Percentiles rank a stretch among this genome's conserved stretches.
Conservation (phyloP, 1,284 basidiomycete genomes). For the Ustilago crameri region DNA sequence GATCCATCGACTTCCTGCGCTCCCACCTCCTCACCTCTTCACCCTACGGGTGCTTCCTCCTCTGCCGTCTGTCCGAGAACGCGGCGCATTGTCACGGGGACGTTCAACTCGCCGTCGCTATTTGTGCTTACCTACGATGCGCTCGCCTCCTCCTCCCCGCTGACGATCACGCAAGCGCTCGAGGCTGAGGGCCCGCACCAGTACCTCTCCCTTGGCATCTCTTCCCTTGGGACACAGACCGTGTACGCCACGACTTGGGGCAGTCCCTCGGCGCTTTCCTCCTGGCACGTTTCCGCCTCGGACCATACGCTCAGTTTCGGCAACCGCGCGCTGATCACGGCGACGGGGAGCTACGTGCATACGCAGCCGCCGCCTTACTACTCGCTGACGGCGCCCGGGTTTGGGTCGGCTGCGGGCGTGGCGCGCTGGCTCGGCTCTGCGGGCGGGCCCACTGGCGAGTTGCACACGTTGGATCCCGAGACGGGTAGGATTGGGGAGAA, state of each 20-base stretch:
- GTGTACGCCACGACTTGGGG: slow-evolving; percentile 64
- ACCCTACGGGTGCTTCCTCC: neutral
- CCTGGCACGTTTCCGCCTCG: slow-evolving; percentile 44
- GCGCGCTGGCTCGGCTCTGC: slow-evolving; percentile 46
- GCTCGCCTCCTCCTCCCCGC: slow-evolving; percentile 10
- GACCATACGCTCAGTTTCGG: slow-evolving; percentile 11
- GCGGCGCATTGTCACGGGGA: slow-evolving; percentile 52
- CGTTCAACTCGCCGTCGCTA: slow-evolving; percentile 56
- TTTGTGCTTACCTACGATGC: slow-evolving; percentile 54
- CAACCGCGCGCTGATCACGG: slow-evolving; percentile 29
- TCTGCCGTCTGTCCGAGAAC: slow-evolving; percentile 23
- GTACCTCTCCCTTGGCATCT: slow-evolving; percentile 47
- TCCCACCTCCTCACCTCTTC: neutral
- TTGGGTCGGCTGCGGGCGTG: slow-evolving; percentile 26
- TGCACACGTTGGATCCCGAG: slow-evolving; percentile 38
- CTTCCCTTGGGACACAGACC: slow-evolving; percentile 1
- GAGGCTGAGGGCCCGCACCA: slow-evolving; percentile 53
- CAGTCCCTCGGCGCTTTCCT: slow-evolving; percentile 22
- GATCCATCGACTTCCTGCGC: slow-evolving; percentile 17
- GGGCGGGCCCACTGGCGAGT: slow-evolving; percentile 63
- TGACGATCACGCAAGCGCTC: slow-evolving; percentile 28
- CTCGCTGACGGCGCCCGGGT: slow-evolving; percentile 43
- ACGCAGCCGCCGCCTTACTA: slow-evolving; percentile 46
- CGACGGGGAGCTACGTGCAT: slow-evolving; percentile 61
- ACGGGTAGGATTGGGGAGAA: slow-evolving; percentile 46